phyloP scores from a whole-genome alignment of 306 rosid genomes.

The Mimosa pudica region DNA sequence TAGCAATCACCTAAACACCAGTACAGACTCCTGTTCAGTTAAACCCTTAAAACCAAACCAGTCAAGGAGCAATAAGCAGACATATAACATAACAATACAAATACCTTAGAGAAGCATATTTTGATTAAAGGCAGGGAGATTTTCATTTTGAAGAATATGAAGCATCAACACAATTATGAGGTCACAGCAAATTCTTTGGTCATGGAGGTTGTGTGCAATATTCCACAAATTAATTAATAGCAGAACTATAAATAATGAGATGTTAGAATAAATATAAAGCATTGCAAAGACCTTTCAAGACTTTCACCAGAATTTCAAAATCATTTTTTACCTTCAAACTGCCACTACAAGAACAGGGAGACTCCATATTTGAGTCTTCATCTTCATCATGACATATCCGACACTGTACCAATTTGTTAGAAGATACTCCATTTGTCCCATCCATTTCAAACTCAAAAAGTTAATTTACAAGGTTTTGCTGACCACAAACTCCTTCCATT shows the following conservation, averaged over 20 bases:
- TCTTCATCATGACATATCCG: constrained; percentile 90
- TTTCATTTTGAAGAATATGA: background rate
- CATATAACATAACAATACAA: background rate
- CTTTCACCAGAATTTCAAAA: constrained; percentile 7
- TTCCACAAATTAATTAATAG: background rate
- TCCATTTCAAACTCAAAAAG: constrained; percentile 50
- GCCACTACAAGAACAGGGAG: constrained; percentile 87
- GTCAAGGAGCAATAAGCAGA: background rate
- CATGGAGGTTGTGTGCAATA: background rate
- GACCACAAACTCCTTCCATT: constrained; percentile 38
- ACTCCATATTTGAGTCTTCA: constrained; percentile 72
- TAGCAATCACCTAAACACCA: background rate
- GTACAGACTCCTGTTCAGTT: background rate
- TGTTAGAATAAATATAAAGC: background rate
- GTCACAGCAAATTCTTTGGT: background rate
- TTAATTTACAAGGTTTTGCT: constrained; percentile 37
- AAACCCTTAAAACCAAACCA: constrained; percentile 9
- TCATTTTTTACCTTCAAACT: constrained; percentile 72
- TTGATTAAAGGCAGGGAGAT: background rate
- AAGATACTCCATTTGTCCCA: constrained; percentile 35
- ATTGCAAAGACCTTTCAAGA: background rate
- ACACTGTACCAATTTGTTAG: constrained; percentile 56
- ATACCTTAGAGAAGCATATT: background rate
- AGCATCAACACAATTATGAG: constrained; percentile 3
- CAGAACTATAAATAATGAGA: background rate